A percentile compares a stretch with the other conserved stretches of the same genome.
These are phyloP conservation scores for Mucor indicus DNA, from an alignment of 371 early-diverging fungal species.

Conservation along the genomic window DNA sequence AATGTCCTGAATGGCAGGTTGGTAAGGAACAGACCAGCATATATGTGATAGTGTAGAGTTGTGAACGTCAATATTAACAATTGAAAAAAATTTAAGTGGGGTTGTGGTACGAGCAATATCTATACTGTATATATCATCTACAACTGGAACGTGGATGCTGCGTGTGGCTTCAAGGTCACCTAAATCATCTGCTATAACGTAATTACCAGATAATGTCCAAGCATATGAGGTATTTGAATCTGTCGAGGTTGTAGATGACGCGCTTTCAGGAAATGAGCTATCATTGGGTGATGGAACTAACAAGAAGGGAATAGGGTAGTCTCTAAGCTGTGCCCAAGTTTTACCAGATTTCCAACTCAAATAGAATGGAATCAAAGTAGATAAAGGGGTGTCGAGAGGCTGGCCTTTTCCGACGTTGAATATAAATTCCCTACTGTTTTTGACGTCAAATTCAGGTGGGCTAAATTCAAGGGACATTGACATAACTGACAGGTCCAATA, in stretches of 20 bases:
- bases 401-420: constrained; percentile 58
- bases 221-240: constrained; percentile 2
- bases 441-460: constrained; percentile 45
- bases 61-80: constrained; percentile 48
- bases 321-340: constrained; percentile 52
- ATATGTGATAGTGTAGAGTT: constrained; percentile 35
- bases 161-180: constrained; percentile 37
- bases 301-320: constrained; percentile 56
- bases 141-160: constrained; percentile 14
- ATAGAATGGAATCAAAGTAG: constrained; percentile 57
- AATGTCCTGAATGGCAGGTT: constrained; percentile 66
- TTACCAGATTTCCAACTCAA: constrained; percentile 41
- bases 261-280: background rate
- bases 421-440: constrained; percentile 54
- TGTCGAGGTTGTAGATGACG: too few relatives aligned
- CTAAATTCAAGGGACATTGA: constrained; percentile 30
- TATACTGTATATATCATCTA: constrained; percentile 30
- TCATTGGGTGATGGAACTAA: constrained; percentile 39
- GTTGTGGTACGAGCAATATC: constrained; percentile 51
- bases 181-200: constrained; percentile 41
- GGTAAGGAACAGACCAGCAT: constrained; percentile 61
- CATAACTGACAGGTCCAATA: constrained; percentile 40
- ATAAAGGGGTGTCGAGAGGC: constrained; percentile 50
- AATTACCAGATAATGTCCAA: constrained; percentile 44
- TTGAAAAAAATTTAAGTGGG: constrained; percentile 64